Evolutionary conservation across 371 early-diverging fungal genomes (phyloP), one percentile per base, ranked within the genome.

Genomic region (Mortierella sp.): DNA sequence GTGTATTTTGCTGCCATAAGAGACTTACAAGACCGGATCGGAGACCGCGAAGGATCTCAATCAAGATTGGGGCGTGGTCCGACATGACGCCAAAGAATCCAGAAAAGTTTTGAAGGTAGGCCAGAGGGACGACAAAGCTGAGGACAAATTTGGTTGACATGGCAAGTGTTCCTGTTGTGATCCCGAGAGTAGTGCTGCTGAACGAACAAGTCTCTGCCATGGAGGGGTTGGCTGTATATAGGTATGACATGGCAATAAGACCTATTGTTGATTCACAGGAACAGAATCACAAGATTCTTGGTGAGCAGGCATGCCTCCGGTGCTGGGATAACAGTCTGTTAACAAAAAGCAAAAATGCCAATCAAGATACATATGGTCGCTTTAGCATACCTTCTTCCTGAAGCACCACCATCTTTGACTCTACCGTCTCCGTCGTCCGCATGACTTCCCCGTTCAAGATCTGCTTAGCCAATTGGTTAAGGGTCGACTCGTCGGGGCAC

Each of bases 371-470:
- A 21, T 63, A 12, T 63, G 72, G 32, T 18, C 27, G 41, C 35
- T 29, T 18, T 32, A 54, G 6, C 68, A 32, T 79, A 88, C 88
- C 88, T 79, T 88, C 88, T 60, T 89, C 89, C 76, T 91, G 90
- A 4, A 93, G 83, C 6, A 91, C 88, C 7, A 93, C 85, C 90
- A 92, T 91, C 84, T 93, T 93, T 11, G 92, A 88, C 60, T 93
- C 93, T 1, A 90, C 87, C 8, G 75, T 55, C 14, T 77, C 72
- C 71, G 80, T n/a, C 70, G 83, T 70, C 83, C 86, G 75, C 71
- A 90, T 90, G 82, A 93, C 89, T 56, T 93, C 93, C 6, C 93
- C 93, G 75, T 91, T 93, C 80, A 93, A 81, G n/a, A 93, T 89
- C 72, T 93, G 93, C 75, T 91, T 89, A 16, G 89, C 91, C 71